A percentile compares a stretch with the other conserved stretches of the same genome.
phyloP scores from a whole-genome alignment of 768 basidiomycete species.

The Collybiopsis confluens region DNA sequence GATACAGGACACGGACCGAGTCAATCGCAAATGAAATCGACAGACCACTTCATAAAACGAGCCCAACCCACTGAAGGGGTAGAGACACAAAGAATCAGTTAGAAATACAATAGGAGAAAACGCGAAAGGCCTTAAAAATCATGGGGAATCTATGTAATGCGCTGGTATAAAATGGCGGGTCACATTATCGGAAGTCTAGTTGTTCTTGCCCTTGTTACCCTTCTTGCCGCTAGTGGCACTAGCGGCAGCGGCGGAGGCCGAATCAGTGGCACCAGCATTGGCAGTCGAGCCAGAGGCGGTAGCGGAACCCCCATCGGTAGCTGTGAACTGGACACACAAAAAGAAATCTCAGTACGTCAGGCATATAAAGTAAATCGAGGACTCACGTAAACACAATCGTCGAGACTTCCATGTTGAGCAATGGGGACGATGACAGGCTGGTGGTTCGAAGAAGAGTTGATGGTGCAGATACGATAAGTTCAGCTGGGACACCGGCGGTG shows the following conservation, averaged over 20 bases:
- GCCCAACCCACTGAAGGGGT: neutral
- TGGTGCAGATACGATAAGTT: constrained; percentile 21
- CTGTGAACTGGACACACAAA: constrained; percentile 8
- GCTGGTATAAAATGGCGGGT: too few species aligned
- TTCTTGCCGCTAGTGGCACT: neutral
- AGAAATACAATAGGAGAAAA: constrained; percentile 4
- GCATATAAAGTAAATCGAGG: too few species aligned
- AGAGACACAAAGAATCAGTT: neutral
- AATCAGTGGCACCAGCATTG: neutral
- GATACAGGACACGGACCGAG: too few species aligned
- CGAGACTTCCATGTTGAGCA: constrained; percentile 37
- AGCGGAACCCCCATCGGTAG: neutral
- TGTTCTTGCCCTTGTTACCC: constrained; percentile 2
- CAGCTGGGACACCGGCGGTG: constrained; percentile 48
- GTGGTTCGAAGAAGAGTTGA: constrained; percentile 26
- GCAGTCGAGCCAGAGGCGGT: neutral
- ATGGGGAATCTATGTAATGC: neutral
- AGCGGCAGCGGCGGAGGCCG: neutral
- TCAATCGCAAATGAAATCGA: too few species aligned
- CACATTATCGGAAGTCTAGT: neutral
- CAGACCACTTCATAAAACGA: neutral
- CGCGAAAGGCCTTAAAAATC: neutral
- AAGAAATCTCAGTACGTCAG: too few species aligned
- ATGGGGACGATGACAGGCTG: constrained; percentile 32
- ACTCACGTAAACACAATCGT: constrained; percentile 32